Percentiles rank a stretch among this genome's conserved stretches.
Evolutionary conservation across 768 basidiomycete species (phyloP).

Genomic region (Leccinum rimulosum): DNA sequence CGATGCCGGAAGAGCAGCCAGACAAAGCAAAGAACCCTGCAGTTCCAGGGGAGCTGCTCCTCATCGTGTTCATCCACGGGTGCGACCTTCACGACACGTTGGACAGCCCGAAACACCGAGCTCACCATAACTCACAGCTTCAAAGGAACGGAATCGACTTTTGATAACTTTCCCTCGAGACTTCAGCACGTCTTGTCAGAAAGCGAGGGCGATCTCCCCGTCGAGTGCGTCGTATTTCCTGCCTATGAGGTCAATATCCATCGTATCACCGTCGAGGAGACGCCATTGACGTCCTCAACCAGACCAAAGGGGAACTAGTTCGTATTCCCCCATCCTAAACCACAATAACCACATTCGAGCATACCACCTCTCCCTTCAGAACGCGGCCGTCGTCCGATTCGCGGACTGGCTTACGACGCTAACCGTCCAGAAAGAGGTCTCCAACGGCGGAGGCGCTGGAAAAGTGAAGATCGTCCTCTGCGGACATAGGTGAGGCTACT

Average conservation of each 20-base stretch:
- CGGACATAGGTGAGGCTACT: constrained; percentile 69
- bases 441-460: constrained; percentile 71
- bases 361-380: constrained; percentile 39
- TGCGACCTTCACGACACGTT: constrained; percentile 34
- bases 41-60: constrained; percentile 43
- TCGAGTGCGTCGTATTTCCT: constrained; percentile 83
- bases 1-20: constrained; percentile 4
- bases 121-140: constrained; percentile 36
- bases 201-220: constrained; percentile 50
- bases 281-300: constrained; percentile 14
- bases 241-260: constrained; percentile 68
- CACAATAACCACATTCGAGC: background rate
- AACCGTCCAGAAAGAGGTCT: constrained; percentile 81
- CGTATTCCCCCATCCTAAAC: constrained; percentile 25
- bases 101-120: background rate
- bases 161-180: constrained; percentile 73
- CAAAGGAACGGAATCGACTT: constrained; percentile 67
- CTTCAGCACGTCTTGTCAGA: constrained; percentile 74
- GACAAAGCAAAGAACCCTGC: constrained; percentile 6
- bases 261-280: constrained; percentile 1
- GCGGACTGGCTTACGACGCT: constrained; percentile 91
- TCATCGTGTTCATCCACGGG: constrained; percentile 80
- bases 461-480: constrained; percentile 79
- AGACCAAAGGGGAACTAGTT: constrained; percentile 92
- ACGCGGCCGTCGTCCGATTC: constrained; percentile 78